A percentile compares a stretch with the other conserved stretches of the same genome.
Conservation (phyloP, 345 rosid genomes). For the Salix brachista region DNA sequence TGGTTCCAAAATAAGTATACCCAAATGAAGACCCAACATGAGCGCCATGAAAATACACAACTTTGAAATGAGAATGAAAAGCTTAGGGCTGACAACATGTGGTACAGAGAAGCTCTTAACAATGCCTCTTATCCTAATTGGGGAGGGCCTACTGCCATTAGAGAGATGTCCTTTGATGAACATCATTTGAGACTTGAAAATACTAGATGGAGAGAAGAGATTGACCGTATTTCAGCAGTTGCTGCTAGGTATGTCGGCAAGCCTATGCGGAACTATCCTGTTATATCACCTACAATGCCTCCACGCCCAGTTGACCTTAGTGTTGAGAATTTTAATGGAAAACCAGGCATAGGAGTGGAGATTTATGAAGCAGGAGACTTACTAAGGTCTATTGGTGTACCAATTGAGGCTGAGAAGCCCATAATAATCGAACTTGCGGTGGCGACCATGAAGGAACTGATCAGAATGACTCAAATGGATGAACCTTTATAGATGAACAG, state of each 20-base stretch:
- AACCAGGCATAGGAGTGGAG: slow-evolving; percentile 49
- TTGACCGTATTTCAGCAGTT: slow-evolving; percentile 80
- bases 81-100: slow-evolving; percentile 76
- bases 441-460: slow-evolving; percentile 82
- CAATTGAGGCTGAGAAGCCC: slow-evolving; percentile 65
- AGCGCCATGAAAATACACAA: slow-evolving; percentile 76
- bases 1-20: slow-evolving; percentile 99
- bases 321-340: slow-evolving; percentile 45
- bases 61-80: slow-evolving; percentile 82
- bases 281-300: slow-evolving; percentile 50
- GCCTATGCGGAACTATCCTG: slow-evolving; percentile 71
- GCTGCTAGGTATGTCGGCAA: slow-evolving; percentile 96
- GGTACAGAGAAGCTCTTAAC: slow-evolving; percentile 80
- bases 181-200: slow-evolving; percentile 91
- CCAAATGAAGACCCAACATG: slow-evolving; percentile 97
- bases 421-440: slow-evolving; percentile 72
- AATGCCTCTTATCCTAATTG: slow-evolving; percentile 92
- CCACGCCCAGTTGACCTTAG: slow-evolving; percentile 71
- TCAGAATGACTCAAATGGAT: slow-evolving; percentile 65
- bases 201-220: slow-evolving; percentile 84
- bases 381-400: slow-evolving; percentile 51
- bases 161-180: slow-evolving; percentile 93
- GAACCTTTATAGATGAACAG: slow-evolving; percentile 75
- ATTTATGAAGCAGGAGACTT: slow-evolving; percentile 70
- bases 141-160: slow-evolving; percentile 88